Conservation (phyloP, 2,329 filamentous ascomycete species). For the Stagonosporopsis rhizophila region DNA sequence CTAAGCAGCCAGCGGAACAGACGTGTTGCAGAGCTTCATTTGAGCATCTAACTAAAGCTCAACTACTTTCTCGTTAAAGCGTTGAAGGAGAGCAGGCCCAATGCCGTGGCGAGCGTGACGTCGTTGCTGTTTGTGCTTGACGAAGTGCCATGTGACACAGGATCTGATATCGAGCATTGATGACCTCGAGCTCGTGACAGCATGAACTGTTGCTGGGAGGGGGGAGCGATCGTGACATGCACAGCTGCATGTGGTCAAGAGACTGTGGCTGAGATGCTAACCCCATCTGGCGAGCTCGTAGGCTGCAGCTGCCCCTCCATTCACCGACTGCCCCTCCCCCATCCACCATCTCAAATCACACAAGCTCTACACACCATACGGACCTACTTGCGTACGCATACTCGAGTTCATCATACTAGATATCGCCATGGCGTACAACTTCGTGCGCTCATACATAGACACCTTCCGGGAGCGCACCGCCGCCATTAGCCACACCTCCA, state of each 20-base stretch:
- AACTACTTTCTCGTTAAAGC: not conserved
- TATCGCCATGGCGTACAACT: constrained; percentile 74
- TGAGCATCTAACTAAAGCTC: not conserved
- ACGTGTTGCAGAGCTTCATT: not conserved
- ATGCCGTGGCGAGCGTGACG: not conserved
- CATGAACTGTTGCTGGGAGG: not conserved
- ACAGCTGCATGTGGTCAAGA: not conserved
- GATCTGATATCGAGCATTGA: not conserved
- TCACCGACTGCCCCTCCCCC: not conserved
- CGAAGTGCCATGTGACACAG: not conserved
- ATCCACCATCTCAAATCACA: not conserved
- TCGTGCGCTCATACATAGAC: constrained; percentile 86
- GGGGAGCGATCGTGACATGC: not conserved
- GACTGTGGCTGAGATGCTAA: constrained; percentile 2
- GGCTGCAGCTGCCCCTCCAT: constrained; percentile 16
- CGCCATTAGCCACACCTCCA: constrained; percentile 87
- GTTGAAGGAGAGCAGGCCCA: not conserved
- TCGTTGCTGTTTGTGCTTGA: not conserved
- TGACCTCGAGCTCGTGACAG: constrained; percentile 10
- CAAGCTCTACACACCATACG: not conserved
- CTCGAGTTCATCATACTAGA: not conserved
- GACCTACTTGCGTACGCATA: not conserved
- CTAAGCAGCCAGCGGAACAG: too few species aligned
- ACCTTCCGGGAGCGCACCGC: constrained; percentile 91
- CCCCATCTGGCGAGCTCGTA: not conserved